These are phyloP conservation scores for Quercus suber DNA, from an alignment of 306 rosid species.

Conservation along the genomic window DNA sequence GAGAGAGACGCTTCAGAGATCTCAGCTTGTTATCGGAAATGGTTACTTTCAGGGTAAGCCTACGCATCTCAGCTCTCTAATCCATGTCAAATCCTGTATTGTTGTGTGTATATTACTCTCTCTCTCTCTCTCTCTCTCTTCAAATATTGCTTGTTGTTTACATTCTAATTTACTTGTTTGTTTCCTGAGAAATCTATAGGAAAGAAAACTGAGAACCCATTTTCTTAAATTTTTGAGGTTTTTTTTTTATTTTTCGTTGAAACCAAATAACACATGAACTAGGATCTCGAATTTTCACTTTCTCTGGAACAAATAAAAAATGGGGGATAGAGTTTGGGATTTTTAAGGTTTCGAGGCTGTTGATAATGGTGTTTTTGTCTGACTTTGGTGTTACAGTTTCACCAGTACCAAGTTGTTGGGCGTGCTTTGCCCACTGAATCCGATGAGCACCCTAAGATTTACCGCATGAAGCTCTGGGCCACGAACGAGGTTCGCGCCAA, in stretches of 20 bases:
- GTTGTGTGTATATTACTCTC: not conserved
- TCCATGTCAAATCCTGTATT: not conserved
- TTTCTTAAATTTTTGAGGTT: not conserved
- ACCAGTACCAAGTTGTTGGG: constrained; percentile 92
- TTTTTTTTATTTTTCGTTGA: too few relatives aligned
- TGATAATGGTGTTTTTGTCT: not conserved
- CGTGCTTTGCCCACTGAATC: constrained; percentile 80
- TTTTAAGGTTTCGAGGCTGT: not conserved
- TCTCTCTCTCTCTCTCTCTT: too few relatives aligned
- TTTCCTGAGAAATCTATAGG: not conserved
- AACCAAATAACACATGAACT: not conserved
- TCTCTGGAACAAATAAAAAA: too few relatives aligned
- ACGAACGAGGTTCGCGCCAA: constrained; percentile 96
- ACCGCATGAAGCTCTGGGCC: constrained; percentile 95
- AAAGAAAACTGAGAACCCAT: not conserved
- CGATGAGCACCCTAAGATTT: constrained; percentile 76
- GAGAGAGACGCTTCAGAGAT: not conserved
- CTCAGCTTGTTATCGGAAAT: constrained; percentile 31
- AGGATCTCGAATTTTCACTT: not conserved
- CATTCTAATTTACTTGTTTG: not conserved
- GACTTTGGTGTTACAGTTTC: constrained; percentile 48
- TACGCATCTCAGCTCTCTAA: not conserved
- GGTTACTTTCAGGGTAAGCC: constrained; percentile 63
- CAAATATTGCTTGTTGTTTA: not conserved
- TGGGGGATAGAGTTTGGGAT: not conserved